Conservation (phyloP, 768 basidiomycete species). For the Tylopilus intermedius region DNA sequence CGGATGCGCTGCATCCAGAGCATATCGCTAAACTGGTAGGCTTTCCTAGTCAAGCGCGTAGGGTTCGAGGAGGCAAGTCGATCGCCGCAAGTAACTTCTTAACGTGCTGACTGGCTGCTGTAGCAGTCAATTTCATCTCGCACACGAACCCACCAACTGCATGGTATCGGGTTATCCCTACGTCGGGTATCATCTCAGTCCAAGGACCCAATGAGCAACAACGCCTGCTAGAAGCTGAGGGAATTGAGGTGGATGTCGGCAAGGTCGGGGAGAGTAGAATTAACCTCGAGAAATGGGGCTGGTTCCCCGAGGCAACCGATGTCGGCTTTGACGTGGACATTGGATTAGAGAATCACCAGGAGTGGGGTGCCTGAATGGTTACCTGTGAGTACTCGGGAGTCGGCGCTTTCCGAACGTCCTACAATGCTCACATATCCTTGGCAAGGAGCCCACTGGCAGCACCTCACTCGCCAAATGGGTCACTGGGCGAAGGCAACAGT, state of each 20-base stretch:
- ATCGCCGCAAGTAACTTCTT: not conserved
- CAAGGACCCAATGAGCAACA: constrained; percentile 41
- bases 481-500: too few species aligned
- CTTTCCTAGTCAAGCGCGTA: constrained; percentile 66
- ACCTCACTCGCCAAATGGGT: too few species aligned
- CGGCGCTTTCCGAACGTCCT: too few species aligned
- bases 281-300: constrained; percentile 48
- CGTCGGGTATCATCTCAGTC: constrained; percentile 67
- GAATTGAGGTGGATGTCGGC: constrained; percentile 57
- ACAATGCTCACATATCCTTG: too few species aligned
- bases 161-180: constrained; percentile 71
- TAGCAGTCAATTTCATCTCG: constrained; percentile 71
- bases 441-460: too few species aligned
- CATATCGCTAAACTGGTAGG: constrained; percentile 74
- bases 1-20: constrained; percentile 19
- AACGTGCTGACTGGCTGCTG: not conserved
- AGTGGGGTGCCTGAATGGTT: constrained; percentile 9
- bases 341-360: not conserved
- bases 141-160: constrained; percentile 60
- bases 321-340: not conserved
- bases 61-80: constrained; percentile 66
- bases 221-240: constrained; percentile 67
- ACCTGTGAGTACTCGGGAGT: too few species aligned
- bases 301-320: constrained; percentile 46
- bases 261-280: constrained; percentile 52